phyloP scores from a whole-genome alignment of 495 filamentous ascomycete species.

The Talaromyces trachyspermus region DNA sequence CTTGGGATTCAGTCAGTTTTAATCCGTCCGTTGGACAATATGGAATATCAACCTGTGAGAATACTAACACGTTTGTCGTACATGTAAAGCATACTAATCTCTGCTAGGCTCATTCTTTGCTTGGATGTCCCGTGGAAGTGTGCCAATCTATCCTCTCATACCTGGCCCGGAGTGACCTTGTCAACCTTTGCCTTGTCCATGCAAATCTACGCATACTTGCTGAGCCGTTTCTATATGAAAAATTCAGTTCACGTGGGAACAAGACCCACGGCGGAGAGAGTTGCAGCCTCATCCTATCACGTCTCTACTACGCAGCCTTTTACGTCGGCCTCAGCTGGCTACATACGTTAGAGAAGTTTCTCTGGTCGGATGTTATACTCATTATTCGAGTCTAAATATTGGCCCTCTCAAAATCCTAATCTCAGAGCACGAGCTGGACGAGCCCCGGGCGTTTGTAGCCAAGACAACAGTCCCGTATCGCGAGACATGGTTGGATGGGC shows the following conservation, averaged over 20 bases:
- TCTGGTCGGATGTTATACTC: conserved; percentile 5
- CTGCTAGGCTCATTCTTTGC: conserved; percentile 4
- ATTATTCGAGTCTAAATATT: background rate
- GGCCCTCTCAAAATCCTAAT: conserved; percentile 3
- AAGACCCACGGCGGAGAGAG: background rate
- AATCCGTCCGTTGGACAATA: no score
- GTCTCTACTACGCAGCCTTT: conserved; percentile 11
- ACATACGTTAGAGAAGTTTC: conserved; percentile 10
- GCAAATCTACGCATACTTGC: conserved; percentile 8
- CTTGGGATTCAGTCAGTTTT: no score
- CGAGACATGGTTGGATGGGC: conserved; percentile 12
- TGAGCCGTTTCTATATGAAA: conserved; percentile 14
- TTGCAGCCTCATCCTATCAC: conserved; percentile 10
- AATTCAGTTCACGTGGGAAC: conserved; percentile 14
- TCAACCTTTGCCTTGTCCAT: conserved; percentile 12
- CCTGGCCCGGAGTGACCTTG: background rate
- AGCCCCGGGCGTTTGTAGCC: conserved; percentile 8
- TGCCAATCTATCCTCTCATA: conserved; percentile 2
- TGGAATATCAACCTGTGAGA: no score
- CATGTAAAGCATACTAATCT: background rate
- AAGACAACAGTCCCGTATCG: conserved; percentile 11
- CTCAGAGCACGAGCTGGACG: conserved; percentile 9
- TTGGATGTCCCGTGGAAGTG: conserved; percentile 3
- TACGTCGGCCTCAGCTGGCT: conserved; percentile 16
- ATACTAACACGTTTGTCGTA: background rate